A percentile compares a stretch with the other conserved stretches of the same genome.
These are phyloP conservation scores for Exophiala bonariae DNA, from an alignment of 2,329 filamentous ascomycete species.

Conservation along the genomic window DNA sequence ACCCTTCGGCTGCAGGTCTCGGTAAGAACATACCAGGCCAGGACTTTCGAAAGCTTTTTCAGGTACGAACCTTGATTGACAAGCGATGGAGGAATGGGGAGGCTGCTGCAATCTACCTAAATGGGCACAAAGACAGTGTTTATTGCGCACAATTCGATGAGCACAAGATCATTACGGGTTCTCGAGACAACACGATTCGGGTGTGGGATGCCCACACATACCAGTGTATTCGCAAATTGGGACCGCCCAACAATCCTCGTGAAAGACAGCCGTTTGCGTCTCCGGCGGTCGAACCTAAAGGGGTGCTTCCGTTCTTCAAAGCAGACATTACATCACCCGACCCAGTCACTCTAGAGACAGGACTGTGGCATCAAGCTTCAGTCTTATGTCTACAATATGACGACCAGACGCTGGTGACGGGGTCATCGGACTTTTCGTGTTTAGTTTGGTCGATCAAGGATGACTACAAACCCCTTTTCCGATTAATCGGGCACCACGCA, in stretches of 20 bases:
- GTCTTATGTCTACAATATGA: constrained; percentile 96
- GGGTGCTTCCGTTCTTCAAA: constrained; percentile 44
- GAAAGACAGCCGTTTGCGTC: constrained; percentile 53
- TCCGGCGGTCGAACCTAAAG: constrained; percentile 39
- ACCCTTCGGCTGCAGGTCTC: constrained; percentile 44
- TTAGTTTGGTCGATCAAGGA: constrained; percentile 85
- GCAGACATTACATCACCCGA: constrained; percentile 52
- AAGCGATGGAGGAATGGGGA: constrained; percentile 76
- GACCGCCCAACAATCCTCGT: constrained; percentile 65
- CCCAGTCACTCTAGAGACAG: constrained; percentile 25
- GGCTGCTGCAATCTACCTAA: constrained; percentile 81
- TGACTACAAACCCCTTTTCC: constrained; percentile 75
- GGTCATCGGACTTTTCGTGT: constrained; percentile 87
- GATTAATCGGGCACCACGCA: constrained; percentile 75
- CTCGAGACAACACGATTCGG: constrained; percentile 90
- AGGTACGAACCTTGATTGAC: constrained; percentile 73
- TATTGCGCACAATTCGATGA: constrained; percentile 99
- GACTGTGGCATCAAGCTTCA: constrained; percentile 76
- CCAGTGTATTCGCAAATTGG: constrained; percentile 82
- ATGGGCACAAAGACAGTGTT: constrained; percentile 92
- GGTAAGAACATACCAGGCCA: constrained; percentile 60
- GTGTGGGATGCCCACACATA: constrained; percentile 94
- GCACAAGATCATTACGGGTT: constrained; percentile 97
- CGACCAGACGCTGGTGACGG: constrained; percentile 86
- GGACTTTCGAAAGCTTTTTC: constrained; percentile 85